Conservation (phyloP, 2,329 filamentous ascomycete species). For the Plenodomus lindquistii region DNA sequence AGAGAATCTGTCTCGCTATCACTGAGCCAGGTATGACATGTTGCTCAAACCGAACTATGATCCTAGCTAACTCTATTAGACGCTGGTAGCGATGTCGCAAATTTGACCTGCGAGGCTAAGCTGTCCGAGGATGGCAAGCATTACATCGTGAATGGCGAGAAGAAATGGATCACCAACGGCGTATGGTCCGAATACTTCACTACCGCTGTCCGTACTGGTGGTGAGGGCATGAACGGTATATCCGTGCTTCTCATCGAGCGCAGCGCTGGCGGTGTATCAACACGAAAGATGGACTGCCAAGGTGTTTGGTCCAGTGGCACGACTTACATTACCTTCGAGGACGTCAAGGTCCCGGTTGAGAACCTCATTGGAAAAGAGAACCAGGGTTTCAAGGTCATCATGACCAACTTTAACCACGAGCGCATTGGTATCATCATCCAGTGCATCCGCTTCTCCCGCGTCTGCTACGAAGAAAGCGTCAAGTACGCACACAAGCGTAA, state of each 20-base stretch:
- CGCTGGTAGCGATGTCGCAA: slow-evolving; percentile 92
- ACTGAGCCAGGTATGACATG: slow-evolving; percentile 68
- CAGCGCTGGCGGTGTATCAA: slow-evolving; percentile 79
- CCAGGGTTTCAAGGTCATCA: slow-evolving; percentile 97
- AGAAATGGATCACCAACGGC: slow-evolving; percentile 99
- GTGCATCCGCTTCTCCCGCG: slow-evolving; percentile 89
- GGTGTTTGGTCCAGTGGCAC: slow-evolving; percentile 95
- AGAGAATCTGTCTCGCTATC: slow-evolving; percentile 96
- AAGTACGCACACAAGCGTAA: slow-evolving; percentile 97
- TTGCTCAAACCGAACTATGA: not conserved
- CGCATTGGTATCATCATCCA: slow-evolving; percentile 99
- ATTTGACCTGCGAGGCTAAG: slow-evolving; percentile 93
- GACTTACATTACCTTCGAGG: slow-evolving; percentile 97
- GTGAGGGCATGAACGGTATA: slow-evolving; percentile 88
- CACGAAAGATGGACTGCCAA: slow-evolving; percentile 87
- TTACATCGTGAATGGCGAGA: slow-evolving; percentile 99
- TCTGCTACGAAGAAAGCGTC: slow-evolving; percentile 95
- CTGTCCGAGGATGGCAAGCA: slow-evolving; percentile 94
- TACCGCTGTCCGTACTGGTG: slow-evolving; percentile 65
- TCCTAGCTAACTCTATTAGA: slow-evolving; percentile 52
- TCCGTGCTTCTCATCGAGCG: slow-evolving; percentile 92
- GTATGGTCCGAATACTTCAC: slow-evolving; percentile 98
- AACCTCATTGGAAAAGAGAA: slow-evolving; percentile 98
- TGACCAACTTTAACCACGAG: slow-evolving; percentile 99
- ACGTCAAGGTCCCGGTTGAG: slow-evolving; percentile 99